Base-by-base conservation (phyloP, 2,329 filamentous ascomycete species). In the Fusarium oligoseptatum region DNA sequence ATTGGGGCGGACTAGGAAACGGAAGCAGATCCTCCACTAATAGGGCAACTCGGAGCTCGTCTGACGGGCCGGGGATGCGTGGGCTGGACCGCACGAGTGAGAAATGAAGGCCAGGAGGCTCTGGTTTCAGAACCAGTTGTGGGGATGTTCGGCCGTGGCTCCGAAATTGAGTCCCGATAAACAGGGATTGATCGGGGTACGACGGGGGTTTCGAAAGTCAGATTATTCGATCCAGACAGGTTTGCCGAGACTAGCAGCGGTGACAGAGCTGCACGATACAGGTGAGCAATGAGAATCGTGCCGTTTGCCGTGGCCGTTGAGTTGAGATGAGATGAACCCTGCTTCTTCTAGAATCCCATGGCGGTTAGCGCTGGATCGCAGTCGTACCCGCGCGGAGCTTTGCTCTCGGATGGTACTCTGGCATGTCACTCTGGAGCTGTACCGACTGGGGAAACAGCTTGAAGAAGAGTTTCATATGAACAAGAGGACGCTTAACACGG, bases 1-100 rank as follows among this genome's bases (percentile, higher is more conserved):
- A 72, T 70, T n/a, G 34, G 43, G 65, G 41, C 68, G 60, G 45
- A n/a, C 36, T 60, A 65, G 61, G 36, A n/a, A 27, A 67, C 69
- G 70, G 73, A 41, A 63, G 66, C 45, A 74, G 67, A 77, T 78
- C 76, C 66, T 77, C 77, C 77, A 77, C 77, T 75, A 77, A 79
- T 78, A 65, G 58, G 69, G 75, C 60, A 32, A 32, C 55, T 20
- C 15, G 48, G 45, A 69, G 48, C 67, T 75, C 67, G 68, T 64
- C 41, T 74, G 75, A 78, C 64, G 70, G 67, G 45, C 76, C 66
- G 50, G 71, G 77, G 67, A 71, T 57, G 70, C 60, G 68, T 71
- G 64, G 68, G 69, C 71, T 72, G 65, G 63, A 75, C 70, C 71
- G 66, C 68, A 76, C 67, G 62, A 78, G 64, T 57, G 64, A 72